These are phyloP conservation scores for Plasmodium knowlesi DNA, from an alignment of 169 alveolate genomes.

Conservation along the genomic window DNA sequence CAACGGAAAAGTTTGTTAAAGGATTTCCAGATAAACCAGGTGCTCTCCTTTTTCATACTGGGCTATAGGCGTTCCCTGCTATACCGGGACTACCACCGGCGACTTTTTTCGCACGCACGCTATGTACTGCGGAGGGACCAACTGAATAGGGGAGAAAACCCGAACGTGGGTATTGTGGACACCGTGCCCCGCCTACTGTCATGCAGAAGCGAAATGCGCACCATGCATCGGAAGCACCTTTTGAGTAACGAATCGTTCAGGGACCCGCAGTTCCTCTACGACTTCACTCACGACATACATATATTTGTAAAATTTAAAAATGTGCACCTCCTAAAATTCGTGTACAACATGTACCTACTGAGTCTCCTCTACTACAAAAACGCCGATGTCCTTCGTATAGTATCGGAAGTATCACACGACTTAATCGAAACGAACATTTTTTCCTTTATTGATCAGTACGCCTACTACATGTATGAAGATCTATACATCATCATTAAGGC, in stretches of 20 bases:
- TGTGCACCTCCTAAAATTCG: constrained; percentile 27
- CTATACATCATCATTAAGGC: constrained; percentile 35
- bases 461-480: constrained; percentile 52
- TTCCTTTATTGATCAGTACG: constrained; percentile 51
- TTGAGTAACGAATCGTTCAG: not conserved
- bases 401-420: constrained; percentile 19
- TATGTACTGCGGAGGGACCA: not conserved
- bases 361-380: constrained; percentile 57
- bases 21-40: constrained; percentile 42
- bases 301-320: constrained; percentile 35
- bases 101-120: not conserved
- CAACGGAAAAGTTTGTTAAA: constrained; percentile 13
- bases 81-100: constrained; percentile 2
- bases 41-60: constrained; percentile 24
- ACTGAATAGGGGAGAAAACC: not conserved
- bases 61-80: constrained; percentile 9
- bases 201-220: not conserved
- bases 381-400: constrained; percentile 24
- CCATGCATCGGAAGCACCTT: not conserved
- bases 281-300: constrained; percentile 49
- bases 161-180: not conserved
- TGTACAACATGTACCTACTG: constrained; percentile 30
- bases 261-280: constrained; percentile 24
- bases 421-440: constrained; percentile 38
- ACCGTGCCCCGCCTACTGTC: not conserved